Evolutionary conservation across 2,329 filamentous ascomycete genomes (phyloP).

Genomic region (Zalaria obscura): DNA sequence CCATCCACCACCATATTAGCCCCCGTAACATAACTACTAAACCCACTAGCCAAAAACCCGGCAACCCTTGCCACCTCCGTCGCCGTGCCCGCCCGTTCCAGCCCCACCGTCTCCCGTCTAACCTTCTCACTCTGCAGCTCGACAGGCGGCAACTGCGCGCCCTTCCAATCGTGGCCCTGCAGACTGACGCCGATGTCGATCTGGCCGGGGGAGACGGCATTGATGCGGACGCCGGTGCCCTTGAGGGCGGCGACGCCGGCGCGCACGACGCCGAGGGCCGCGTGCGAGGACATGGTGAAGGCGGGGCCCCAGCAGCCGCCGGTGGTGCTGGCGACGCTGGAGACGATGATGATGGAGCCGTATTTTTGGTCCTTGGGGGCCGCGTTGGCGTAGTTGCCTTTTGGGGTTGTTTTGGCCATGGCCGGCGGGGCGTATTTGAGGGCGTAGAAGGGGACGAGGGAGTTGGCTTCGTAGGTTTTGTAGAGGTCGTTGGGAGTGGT

Average conservation of each 20-base stretch:
- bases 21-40: slow-evolving; percentile 48
- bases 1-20: slow-evolving; percentile 49
- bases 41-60: slow-evolving; percentile 48
- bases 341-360: slow-evolving; percentile 48
- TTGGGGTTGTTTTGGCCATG: slow-evolving; percentile 44
- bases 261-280: slow-evolving; percentile 45
- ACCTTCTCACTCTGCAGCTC: slow-evolving; percentile 36
- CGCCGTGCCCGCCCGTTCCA: slow-evolving; percentile 43
- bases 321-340: slow-evolving; percentile 41
- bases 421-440: slow-evolving; percentile 50
- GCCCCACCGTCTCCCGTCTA: slow-evolving; percentile 38
- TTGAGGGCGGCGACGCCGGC: slow-evolving; percentile 44
- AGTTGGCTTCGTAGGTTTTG: slow-evolving; percentile 46
- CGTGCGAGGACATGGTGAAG: slow-evolving; percentile 48
- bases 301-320: slow-evolving; percentile 45
- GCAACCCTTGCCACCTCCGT: slow-evolving; percentile 46
- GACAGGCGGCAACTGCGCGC: slow-evolving; percentile 42
- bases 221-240: slow-evolving; percentile 45
- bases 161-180: slow-evolving; percentile 35
- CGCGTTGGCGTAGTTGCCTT: slow-evolving; percentile 44
- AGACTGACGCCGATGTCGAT: slow-evolving; percentile 34
- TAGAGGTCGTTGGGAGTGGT: slow-evolving; percentile 43
- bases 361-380: slow-evolving; percentile 46
- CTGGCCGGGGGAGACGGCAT: slow-evolving; percentile 35
- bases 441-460: slow-evolving; percentile 49